A percentile compares a stretch with the other conserved stretches of the same genome.
Evolutionary conservation across 2,329 filamentous ascomycete genomes (phyloP).

Genomic region (Diaporthe eres): DNA sequence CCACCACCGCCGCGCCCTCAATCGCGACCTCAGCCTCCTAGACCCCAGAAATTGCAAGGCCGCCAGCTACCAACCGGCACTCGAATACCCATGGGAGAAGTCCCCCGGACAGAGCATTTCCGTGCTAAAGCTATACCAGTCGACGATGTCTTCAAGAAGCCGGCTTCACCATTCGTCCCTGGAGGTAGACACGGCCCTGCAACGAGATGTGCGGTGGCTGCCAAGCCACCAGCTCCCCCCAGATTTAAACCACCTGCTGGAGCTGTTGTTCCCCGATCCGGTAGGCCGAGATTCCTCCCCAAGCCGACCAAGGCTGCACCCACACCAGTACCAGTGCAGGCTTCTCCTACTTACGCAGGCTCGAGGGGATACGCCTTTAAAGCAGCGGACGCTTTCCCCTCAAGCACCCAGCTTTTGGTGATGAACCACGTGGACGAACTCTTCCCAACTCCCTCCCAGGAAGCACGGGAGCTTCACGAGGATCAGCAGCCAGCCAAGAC

Average conservation of each 20-base stretch:
- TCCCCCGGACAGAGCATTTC: background rate
- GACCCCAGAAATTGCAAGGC: background rate
- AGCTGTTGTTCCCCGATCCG: background rate
- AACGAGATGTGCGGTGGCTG: background rate
- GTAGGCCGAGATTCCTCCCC: conserved; percentile 35
- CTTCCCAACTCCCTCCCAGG: conserved; percentile 70
- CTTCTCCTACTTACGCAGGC: conserved; percentile 37
- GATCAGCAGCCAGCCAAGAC: conserved; percentile 44
- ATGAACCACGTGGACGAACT: conserved; percentile 65
- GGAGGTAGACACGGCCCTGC: background rate
- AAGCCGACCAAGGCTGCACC: conserved; percentile 24
- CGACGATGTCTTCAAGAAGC: conserved; percentile 29
- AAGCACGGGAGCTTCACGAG: conserved; percentile 65
- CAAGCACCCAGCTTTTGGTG: conserved; percentile 68
- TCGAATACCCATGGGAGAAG: background rate
- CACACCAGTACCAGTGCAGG: conserved; percentile 30
- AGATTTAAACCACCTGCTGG: conserved; percentile 28
- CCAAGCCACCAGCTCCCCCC: conserved; percentile 19
- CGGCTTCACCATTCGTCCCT: conserved; percentile 17
- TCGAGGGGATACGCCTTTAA: background rate
- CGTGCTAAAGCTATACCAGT: background rate
- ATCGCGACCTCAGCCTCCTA: background rate
- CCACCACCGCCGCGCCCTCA: background rate
- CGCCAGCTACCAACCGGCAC: background rate
- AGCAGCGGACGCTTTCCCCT: conserved; percentile 46